Evolutionary conservation across 257 asterid genomes (phyloP).

Genomic region (Przewalskia tangutica): DNA sequence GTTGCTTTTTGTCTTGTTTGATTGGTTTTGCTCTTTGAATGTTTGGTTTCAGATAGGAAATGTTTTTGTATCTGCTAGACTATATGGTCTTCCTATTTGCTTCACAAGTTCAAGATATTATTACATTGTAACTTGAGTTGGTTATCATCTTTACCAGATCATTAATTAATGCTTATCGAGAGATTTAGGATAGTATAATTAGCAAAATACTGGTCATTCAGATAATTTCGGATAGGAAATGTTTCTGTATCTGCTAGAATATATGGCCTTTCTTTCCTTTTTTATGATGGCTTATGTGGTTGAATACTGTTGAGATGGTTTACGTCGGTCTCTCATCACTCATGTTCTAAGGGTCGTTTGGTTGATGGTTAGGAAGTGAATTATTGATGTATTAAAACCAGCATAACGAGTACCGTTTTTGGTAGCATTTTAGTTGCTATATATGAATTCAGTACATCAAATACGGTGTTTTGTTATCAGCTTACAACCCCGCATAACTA

Average conservation of each 20-base stretch:
- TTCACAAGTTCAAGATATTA: too few relatives aligned
- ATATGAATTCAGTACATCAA: too few relatives aligned
- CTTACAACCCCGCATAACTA: too few relatives aligned
- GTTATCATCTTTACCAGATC: not conserved
- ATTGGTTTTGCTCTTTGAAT: not conserved
- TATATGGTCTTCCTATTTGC: not conserved
- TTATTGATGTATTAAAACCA: too few relatives aligned
- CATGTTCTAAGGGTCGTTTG: not conserved
- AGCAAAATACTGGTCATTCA: slow-evolving; percentile 74
- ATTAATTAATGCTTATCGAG: not conserved
- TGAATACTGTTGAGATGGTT: not conserved
- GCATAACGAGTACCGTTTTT: too few relatives aligned
- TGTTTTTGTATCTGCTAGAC: not conserved
- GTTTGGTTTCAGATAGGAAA: slow-evolving; percentile 2
- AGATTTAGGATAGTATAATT: slow-evolving; percentile 47
- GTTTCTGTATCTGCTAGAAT: not conserved
- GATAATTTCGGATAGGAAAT: slow-evolving; percentile 6
- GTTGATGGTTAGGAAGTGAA: too few relatives aligned
- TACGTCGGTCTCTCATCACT: not conserved
- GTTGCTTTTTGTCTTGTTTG: not conserved
- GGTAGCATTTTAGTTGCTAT: too few relatives aligned
- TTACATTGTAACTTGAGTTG: not conserved
- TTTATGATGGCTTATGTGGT: not conserved
- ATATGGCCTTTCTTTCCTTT: not conserved
- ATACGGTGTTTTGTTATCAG: too few relatives aligned